phyloP scores from a whole-genome alignment of 1,139 yeast species.

The Komagataea norvegica region DNA sequence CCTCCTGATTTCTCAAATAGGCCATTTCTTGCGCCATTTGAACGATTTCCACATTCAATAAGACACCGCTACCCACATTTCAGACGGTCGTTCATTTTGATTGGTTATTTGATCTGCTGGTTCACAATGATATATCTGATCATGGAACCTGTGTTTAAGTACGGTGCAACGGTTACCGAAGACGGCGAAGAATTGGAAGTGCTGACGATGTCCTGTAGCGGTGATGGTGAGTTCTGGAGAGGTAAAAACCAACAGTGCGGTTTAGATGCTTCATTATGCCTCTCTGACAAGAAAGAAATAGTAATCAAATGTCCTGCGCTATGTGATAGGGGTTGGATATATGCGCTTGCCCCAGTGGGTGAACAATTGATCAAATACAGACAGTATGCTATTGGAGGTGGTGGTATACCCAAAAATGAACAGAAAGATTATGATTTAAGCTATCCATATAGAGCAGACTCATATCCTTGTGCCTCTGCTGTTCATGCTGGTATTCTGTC shows the following conservation, averaged over 20 bases:
- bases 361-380: slow-evolving; percentile 60
- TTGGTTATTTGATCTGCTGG: slow-evolving; percentile 7
- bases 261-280: slow-evolving; percentile 55
- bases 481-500: slow-evolving; percentile 79
- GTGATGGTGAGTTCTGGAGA: slow-evolving; percentile 42
- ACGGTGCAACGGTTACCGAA: background rate
- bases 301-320: slow-evolving; percentile 82
- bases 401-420: slow-evolving; percentile 27
- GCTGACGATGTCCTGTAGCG: slow-evolving; percentile 11
- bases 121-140: slow-evolving; percentile 1
- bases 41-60: slow-evolving; percentile 7
- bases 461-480: slow-evolving; percentile 87
- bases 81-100: background rate
- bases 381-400: slow-evolving; percentile 78
- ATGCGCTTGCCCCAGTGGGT: slow-evolving; percentile 76
- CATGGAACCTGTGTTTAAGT: slow-evolving; percentile 1
- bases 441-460: slow-evolving; percentile 78
- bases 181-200: slow-evolving; percentile 6
- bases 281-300: slow-evolving; percentile 33
- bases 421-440: slow-evolving; percentile 33
- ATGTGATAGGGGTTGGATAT: slow-evolving; percentile 77
- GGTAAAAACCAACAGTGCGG: slow-evolving; percentile 82
- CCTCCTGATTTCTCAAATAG: slow-evolving; percentile 5
- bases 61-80: background rate
- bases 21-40: slow-evolving; percentile 5